Evolutionary conservation across 805 yeast genomes (phyloP), one percentile per base, ranked within the genome.

Genomic region (Kodamaea nitidulidarum): DNA sequence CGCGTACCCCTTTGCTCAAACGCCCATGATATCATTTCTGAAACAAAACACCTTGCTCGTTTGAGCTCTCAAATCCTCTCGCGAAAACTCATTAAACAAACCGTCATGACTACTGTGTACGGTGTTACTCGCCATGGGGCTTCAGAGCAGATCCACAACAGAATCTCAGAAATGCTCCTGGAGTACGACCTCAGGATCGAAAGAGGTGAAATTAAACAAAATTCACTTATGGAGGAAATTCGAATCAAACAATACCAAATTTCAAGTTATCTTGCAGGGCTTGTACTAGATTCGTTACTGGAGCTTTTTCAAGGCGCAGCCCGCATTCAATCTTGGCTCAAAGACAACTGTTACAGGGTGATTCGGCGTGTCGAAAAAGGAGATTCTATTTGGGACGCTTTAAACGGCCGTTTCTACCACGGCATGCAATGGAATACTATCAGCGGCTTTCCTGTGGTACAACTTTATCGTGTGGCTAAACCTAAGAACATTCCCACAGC

Each of bases 81-180:
- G 6, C 46, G 74, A 7, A 64, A 61, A 35, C 44, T 67, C 15
- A 52, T 69, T 29, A 69, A 69, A 45, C 65, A 65, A 36, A 67
- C 73, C 1, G 64, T 67, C 4, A 69, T 69, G 74, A 69, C 74
- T 4, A 61, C 67, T 4, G 74, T 69, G 1, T 69, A 69, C 44
- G 73, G 74, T 0, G 73, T 69, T 2, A 68, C 73, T 0, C 27
- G 35, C 1, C 59, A 37, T 46, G 74, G 74, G 0, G 73, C 67
- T 1, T 42, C 53, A 1, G 35, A 38, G 7, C 74, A 69, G 46
- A 55, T 69, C n/a, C 21, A 45, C 3, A 49, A 44, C 20, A 41
- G 52, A 30, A 46, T 60, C 16, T 46, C 53, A 28, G 61, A 54
- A 4, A 35, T 54, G 5, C 38, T 60, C 4, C 50, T 51, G 12